phyloP scores from a whole-genome alignment of 441 rosid genomes.

The Populus tomentosa region DNA sequence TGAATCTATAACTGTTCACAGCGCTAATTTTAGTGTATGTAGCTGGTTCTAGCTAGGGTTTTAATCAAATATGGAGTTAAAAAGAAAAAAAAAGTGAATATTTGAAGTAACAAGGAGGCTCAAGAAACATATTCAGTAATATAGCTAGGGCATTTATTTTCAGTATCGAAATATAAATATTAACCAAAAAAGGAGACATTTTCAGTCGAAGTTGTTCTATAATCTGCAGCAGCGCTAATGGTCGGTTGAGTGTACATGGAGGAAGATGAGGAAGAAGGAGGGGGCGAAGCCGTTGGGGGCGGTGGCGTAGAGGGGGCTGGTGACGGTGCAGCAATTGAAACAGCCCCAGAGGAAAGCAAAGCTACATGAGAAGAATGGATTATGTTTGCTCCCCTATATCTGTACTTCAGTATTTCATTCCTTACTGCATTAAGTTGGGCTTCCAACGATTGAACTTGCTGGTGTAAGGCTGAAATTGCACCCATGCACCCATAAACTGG shows the following conservation, averaged over 20 bases:
- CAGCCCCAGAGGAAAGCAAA: conserved; percentile 51
- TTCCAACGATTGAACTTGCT: conserved; percentile 81
- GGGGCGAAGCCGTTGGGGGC: conserved; percentile 28
- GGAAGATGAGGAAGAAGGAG: conserved; percentile 48
- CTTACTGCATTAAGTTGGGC: conserved; percentile 81
- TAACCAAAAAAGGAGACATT: conserved; percentile 76
- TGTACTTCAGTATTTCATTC: conserved; percentile 65
- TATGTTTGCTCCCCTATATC: conserved; percentile 45
- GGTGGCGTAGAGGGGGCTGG: conserved; percentile 31
- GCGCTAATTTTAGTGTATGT: too few relatives aligned
- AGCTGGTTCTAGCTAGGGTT: too few relatives aligned
- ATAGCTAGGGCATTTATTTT: conserved; percentile 1
- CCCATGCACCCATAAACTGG: conserved; percentile 92
- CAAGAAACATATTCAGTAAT: too few relatives aligned
- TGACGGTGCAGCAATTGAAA: conserved; percentile 46
- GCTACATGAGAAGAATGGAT: conserved; percentile 41
- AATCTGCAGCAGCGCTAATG: conserved; percentile 31
- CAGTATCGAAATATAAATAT: conserved; percentile 15
- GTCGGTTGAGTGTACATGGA: conserved; percentile 53
- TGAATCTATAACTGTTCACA: too few relatives aligned
- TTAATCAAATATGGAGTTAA: too few relatives aligned
- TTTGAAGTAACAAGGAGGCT: too few relatives aligned
- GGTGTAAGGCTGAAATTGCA: conserved; percentile 81
- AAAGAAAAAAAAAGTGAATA: too few relatives aligned
- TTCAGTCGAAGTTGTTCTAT: conserved; percentile 55